phyloP scores from a whole-genome alignment of 306 rosid genomes.

The Citrullus amarus region DNA sequence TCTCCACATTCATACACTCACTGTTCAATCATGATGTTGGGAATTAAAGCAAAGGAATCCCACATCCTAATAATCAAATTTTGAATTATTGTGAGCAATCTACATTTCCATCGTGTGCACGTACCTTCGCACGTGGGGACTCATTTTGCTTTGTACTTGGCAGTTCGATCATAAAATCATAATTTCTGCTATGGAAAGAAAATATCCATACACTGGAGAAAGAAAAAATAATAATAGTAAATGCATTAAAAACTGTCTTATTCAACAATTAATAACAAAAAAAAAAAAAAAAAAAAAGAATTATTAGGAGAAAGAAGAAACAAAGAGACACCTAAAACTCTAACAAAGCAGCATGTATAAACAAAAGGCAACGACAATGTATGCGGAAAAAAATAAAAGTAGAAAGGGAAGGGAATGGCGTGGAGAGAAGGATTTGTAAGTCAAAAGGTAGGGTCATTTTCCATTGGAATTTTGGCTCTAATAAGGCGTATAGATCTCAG shows the following conservation, averaged over 20 bases:
- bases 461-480: background rate
- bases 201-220: too few relatives aligned
- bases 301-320: background rate
- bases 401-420: background rate
- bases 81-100: background rate
- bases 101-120: background rate
- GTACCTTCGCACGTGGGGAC: slow-evolving; percentile 2
- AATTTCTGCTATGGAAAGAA: background rate
- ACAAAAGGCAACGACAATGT: background rate
- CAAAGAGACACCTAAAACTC: background rate
- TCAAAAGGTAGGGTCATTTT: background rate
- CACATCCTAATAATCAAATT: background rate
- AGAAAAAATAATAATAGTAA: background rate
- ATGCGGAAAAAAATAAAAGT: background rate
- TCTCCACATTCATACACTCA: background rate
- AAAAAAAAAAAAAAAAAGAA: background rate
- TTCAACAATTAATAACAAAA: background rate
- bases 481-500: background rate
- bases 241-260: background rate
- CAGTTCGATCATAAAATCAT: background rate
- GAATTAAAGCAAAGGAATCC: background rate
- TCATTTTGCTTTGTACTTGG: background rate
- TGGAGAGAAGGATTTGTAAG: background rate
- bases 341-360: background rate
- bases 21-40: slow-evolving; percentile 5